A percentile compares a stretch with the other conserved stretches of the same genome.
Evolutionary conservation across 2,329 filamentous ascomycete species (phyloP).

Genomic region (Colletotrichum sp.): DNA sequence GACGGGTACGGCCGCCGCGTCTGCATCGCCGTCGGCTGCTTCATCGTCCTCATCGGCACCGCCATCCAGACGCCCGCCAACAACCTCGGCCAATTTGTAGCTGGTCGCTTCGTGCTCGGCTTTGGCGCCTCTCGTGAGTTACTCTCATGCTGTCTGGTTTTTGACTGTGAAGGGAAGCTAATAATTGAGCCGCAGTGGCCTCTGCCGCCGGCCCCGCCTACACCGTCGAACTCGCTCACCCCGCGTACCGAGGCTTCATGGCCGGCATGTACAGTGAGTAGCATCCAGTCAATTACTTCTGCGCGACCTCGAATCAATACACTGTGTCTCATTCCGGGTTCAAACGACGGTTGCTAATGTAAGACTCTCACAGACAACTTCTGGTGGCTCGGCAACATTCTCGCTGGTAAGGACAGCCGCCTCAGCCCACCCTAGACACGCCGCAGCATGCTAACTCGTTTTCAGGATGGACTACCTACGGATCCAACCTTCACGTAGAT

Average conservation of each 20-base stretch:
- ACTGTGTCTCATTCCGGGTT: neutral
- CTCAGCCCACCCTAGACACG: neutral
- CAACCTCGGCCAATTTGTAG: slow-evolving; percentile 50
- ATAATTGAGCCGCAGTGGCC: slow-evolving; percentile 41
- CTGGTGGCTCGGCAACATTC: slow-evolving; percentile 57
- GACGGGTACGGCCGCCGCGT: slow-evolving; percentile 55
- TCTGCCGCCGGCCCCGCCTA: slow-evolving; percentile 66
- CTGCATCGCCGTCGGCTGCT: slow-evolving; percentile 55
- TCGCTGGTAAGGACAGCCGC: slow-evolving; percentile 39
- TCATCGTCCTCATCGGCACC: slow-evolving; percentile 52
- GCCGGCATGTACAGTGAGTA: slow-evolving; percentile 60
- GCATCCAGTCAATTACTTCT: slow-evolving; percentile 20
- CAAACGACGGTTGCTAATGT: neutral
- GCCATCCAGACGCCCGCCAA: slow-evolving; percentile 46
- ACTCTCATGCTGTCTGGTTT: neutral
- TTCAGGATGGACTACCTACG: slow-evolving; percentile 55
- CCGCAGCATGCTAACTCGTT: neutral
- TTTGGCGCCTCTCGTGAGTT: slow-evolving; percentile 54
- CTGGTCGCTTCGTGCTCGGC: slow-evolving; percentile 42
- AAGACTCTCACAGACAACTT: slow-evolving; percentile 39
- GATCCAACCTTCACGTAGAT: slow-evolving; percentile 30
- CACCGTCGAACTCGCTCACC: slow-evolving; percentile 67
- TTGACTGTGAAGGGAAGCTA: neutral
- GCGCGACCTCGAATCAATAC: neutral
- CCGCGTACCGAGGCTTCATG: slow-evolving; percentile 57